These are phyloP conservation scores for Mimosa bimucronata DNA, from an alignment of 306 rosid genomes.

Conservation along the genomic window DNA sequence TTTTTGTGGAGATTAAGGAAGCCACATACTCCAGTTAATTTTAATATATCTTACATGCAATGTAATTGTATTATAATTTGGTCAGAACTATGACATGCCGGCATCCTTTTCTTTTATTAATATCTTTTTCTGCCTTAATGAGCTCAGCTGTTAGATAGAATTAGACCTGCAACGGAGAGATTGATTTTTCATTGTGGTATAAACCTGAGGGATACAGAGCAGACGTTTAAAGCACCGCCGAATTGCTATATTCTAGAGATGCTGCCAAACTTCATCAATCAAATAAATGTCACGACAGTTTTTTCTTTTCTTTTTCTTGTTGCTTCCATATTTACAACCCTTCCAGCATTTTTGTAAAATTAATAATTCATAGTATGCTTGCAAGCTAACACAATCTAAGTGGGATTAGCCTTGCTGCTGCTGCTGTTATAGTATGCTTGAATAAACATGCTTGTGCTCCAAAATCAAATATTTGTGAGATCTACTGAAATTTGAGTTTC, in stretches of 20 bases:
- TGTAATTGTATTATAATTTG: neutral
- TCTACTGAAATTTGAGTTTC: neutral
- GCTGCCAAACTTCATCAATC: slow-evolving; percentile 8
- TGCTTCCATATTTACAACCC: slow-evolving; percentile 3
- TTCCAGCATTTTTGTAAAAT: slow-evolving; percentile 23
- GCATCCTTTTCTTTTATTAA: neutral
- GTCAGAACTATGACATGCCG: neutral
- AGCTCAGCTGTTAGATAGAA: slow-evolving; percentile 79
- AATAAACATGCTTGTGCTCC: neutral
- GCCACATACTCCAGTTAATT: too few relatives aligned
- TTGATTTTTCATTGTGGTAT: slow-evolving; percentile 85
- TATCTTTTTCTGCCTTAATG: neutral
- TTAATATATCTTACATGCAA: too few relatives aligned
- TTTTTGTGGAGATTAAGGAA: too few relatives aligned
- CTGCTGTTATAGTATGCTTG: neutral
- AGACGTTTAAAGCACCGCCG: slow-evolving; percentile 55
- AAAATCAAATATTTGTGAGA: neutral
- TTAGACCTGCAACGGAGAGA: slow-evolving; percentile 84
- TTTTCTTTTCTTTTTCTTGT: neutral
- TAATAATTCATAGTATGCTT: neutral
- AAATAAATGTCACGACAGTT: slow-evolving; percentile 9
- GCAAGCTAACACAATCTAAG: too few relatives aligned
- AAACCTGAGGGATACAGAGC: slow-evolving; percentile 81
- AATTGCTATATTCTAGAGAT: slow-evolving; percentile 21
- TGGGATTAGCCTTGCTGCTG: too few relatives aligned